Percentiles rank a stretch among this genome's conserved stretches.
Conservation (phyloP, 2,329 filamentous ascomycete species). For the Cordyceps pruinosa region DNA sequence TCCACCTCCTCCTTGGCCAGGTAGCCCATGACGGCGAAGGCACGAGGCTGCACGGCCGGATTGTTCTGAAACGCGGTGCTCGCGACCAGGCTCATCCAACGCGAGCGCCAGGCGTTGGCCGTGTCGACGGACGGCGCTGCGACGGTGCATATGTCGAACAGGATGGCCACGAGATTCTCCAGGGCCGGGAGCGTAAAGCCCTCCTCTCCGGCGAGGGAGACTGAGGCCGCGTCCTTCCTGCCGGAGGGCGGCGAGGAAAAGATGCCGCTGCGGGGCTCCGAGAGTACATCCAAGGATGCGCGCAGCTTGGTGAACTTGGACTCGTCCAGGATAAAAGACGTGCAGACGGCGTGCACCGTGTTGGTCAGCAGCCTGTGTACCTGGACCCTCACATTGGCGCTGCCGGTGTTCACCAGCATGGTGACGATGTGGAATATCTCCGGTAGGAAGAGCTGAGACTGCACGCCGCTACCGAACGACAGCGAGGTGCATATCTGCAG, state of each 20-base stretch:
- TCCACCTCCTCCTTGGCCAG: conserved; percentile 65
- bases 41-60: conserved; percentile 61
- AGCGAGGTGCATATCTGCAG: conserved; percentile 59
- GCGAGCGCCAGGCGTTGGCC: conserved; percentile 61
- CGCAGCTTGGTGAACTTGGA: conserved; percentile 48
- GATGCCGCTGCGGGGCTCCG: conserved; percentile 52
- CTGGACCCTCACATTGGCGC: conserved; percentile 47
- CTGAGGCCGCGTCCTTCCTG: conserved; percentile 46
- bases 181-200: conserved; percentile 47
- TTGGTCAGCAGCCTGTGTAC: conserved; percentile 61
- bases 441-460: conserved; percentile 60
- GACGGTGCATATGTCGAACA: conserved; percentile 57
- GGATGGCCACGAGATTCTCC: conserved; percentile 53
- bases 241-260: conserved; percentile 43
- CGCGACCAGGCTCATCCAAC: conserved; percentile 67
- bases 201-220: conserved; percentile 47
- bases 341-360: conserved; percentile 60
- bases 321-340: conserved; percentile 58
- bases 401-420: conserved; percentile 61
- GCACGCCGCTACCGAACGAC: conserved; percentile 61
- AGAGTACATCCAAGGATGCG: conserved; percentile 49
- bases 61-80: conserved; percentile 69
- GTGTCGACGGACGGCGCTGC: conserved; percentile 59
- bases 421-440: conserved; percentile 66
- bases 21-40: conserved; percentile 66